Evolutionary conservation across 192 early-diverging fungal species (phyloP), one percentile per base, ranked within the genome.

Genomic region (Obelidium mucronatum): DNA sequence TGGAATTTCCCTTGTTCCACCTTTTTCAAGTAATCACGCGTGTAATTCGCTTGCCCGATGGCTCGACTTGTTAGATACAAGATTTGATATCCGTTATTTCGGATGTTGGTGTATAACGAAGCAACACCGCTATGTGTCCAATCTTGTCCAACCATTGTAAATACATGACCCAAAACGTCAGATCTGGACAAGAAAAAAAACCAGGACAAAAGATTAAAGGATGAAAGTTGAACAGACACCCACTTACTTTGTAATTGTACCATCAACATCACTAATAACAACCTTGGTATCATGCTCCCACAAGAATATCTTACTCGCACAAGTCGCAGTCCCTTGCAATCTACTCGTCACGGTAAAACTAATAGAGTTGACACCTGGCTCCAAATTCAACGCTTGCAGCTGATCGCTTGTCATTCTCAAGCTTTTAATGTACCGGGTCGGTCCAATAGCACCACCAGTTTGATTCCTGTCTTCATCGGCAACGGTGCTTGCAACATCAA

Each of bases 81-180:
- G 39, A 99, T 93, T 77, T 96, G 87, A 82, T 98, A 99, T 36
- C 95, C 96, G 71, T 99, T 99, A 73, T 90, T 94, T 48, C 78
- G 78, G 74, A 99, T 96, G 79, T 96, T 96, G 2, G 95, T 96
- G 76, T 96, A 99, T 51, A 99, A 86, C 80, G 94, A 96, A 48
- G 97, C 97, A 26, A 99, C 95, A 37, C 97, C 97, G 15, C 86
- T 87, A 81, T 99, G 97, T 1, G 96, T 99, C 97, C 97, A 99
- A 81, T 99, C 97, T 81, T 90, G 91, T 51, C 97, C 97, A 30
- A 98, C 93, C 93, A 96, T 96, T 40, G 96, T 95, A 82, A 96
- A 97, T 15, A 99, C 86, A 75, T 99, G 97, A 3, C 97, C 97
- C 54, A 99, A 82, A 2, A 92, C 95, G 78, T 99, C 97, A 0